phyloP scores from a whole-genome alignment of 768 basidiomycete species.

The Lactarius tabidus region DNA sequence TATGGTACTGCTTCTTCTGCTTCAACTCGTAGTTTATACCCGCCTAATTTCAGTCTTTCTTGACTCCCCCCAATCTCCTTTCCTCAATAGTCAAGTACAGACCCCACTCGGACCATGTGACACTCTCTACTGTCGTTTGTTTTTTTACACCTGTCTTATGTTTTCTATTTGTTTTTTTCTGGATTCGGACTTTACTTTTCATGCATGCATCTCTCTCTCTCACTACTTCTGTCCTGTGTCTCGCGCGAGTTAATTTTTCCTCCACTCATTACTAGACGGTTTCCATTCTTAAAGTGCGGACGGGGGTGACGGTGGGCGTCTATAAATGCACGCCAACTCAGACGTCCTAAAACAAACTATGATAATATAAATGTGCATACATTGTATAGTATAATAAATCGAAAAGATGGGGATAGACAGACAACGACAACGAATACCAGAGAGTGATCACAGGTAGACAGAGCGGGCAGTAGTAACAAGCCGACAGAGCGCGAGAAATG shows the following conservation, averaged over 20 bases:
- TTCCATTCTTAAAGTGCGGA: too few species aligned
- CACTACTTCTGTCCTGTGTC: not conserved
- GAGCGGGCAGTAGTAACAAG: not conserved
- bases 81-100: not conserved
- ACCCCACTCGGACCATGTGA: not conserved
- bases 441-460: not conserved
- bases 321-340: too few species aligned
- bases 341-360: too few species aligned
- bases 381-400: too few species aligned
- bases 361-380: too few species aligned
- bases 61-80: not conserved
- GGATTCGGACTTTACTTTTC: not conserved
- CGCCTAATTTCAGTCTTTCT: slow-evolving; percentile 8
- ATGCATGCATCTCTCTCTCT: not conserved
- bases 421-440: not conserved
- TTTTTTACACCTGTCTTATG: not conserved
- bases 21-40: slow-evolving; percentile 16
- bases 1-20: slow-evolving; percentile 9
- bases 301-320: too few species aligned
- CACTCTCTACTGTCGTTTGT: not conserved
- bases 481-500: not conserved
- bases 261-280: too few species aligned
- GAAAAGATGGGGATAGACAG: too few species aligned
- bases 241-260: too few species aligned
- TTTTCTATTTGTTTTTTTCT: not conserved